phyloP scores from a whole-genome alignment of 169 alveolate genomes.

The Hepatocystis sp. region DNA sequence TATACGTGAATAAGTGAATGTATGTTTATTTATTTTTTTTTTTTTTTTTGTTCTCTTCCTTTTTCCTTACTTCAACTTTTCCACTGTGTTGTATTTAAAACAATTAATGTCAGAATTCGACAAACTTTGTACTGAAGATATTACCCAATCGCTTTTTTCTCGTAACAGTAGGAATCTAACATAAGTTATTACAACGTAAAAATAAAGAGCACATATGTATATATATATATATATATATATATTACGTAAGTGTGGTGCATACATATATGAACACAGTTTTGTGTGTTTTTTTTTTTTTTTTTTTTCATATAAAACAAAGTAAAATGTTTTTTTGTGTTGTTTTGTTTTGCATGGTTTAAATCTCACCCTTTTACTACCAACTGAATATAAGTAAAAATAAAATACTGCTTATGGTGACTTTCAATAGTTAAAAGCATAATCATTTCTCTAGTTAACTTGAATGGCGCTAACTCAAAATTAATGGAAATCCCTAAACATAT shows the following conservation, averaged over 20 bases:
- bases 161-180: constrained; percentile 60
- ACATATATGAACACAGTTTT: no score
- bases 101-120: constrained; percentile 73
- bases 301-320: no score
- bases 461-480: constrained; percentile 96
- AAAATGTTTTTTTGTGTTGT: no score
- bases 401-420: constrained; percentile 62
- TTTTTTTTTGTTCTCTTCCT: constrained; percentile 6
- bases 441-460: constrained; percentile 95
- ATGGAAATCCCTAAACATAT: constrained; percentile 81
- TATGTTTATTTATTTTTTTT: no score
- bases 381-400: constrained; percentile 67
- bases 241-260: no score
- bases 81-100: constrained; percentile 70
- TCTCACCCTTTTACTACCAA: constrained; percentile 68
- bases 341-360: neutral
- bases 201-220: constrained; percentile 66
- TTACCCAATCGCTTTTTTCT: constrained; percentile 71
- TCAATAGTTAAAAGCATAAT: constrained; percentile 66
- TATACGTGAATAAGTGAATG: neutral
- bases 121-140: constrained; percentile 53
- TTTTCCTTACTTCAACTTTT: constrained; percentile 45
- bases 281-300: no score
- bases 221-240: neutral
- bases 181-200: neutral